A percentile compares a stretch with the other conserved stretches of the same genome.
Evolutionary conservation across 176 grass and related monocot species (phyloP).

Genomic region (Ananas comosus): DNA sequence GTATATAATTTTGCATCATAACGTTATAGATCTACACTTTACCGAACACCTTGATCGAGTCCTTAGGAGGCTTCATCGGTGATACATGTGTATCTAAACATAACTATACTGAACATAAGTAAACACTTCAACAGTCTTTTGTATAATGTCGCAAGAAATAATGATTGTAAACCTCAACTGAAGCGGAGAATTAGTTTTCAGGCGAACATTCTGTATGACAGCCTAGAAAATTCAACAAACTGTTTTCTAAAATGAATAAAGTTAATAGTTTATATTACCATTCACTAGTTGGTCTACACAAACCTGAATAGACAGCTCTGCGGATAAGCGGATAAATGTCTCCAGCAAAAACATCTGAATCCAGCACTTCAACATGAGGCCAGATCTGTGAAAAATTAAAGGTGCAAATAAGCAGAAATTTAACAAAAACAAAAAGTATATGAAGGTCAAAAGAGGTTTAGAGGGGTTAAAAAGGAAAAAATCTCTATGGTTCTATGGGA

Average conservation of each 20-base stretch:
- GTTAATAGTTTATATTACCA: constrained; percentile 14
- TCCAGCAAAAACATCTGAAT: constrained; percentile 53
- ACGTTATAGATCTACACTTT: too few species aligned
- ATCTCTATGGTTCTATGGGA: background rate
- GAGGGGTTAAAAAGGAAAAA: background rate
- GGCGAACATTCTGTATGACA: too few species aligned
- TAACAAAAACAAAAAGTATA: constrained; percentile 1
- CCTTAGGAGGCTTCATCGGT: too few species aligned
- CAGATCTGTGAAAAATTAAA: constrained; percentile 47
- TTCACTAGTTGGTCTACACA: constrained; percentile 56
- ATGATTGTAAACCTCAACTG: too few species aligned
- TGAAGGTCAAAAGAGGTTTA: background rate
- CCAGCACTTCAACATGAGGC: constrained; percentile 64
- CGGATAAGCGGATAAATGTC: constrained; percentile 53
- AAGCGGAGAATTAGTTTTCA: too few species aligned
- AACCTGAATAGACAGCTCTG: constrained; percentile 70
- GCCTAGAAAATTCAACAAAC: background rate
- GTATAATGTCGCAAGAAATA: too few species aligned
- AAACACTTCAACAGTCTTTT: too few species aligned
- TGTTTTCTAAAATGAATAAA: background rate
- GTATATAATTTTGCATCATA: too few species aligned
- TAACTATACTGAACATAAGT: too few species aligned
- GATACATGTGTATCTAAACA: too few species aligned
- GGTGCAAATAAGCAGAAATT: background rate
- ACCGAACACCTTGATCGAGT: too few species aligned